Evolutionary conservation across 73 alveolate species (phyloP).

Genomic region (Paramecium primaurelia): DNA sequence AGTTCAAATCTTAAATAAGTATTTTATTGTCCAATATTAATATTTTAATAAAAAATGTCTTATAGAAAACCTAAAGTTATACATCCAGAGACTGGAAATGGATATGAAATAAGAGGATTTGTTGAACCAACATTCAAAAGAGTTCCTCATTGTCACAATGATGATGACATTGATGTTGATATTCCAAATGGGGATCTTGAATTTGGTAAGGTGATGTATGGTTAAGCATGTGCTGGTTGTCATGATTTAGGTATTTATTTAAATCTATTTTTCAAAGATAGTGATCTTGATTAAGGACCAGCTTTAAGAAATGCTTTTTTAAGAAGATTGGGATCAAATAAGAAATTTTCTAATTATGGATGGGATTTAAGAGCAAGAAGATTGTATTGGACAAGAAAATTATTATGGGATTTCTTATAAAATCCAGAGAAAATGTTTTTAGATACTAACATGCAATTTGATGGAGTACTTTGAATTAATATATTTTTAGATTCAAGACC

Average conservation of each 20-base stretch:
- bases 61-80: neutral
- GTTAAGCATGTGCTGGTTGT: slow-evolving; percentile 42
- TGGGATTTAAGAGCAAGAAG: slow-evolving; percentile 43
- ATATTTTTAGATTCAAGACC: slow-evolving; percentile 5
- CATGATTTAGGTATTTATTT: neutral
- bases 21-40: neutral
- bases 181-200: slow-evolving; percentile 43
- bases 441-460: slow-evolving; percentile 44
- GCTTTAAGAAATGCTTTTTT: neutral
- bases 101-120: slow-evolving; percentile 8
- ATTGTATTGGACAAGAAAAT: slow-evolving; percentile 35
- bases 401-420: slow-evolving; percentile 44
- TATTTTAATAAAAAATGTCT: neutral
- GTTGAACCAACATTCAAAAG: slow-evolving; percentile 6
- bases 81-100: neutral
- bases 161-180: slow-evolving; percentile 13
- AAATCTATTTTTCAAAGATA: neutral
- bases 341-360: slow-evolving; percentile 26
- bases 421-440: slow-evolving; percentile 34
- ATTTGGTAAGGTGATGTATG: neutral
- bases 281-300: slow-evolving; percentile 45
- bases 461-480: neutral
- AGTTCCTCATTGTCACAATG: neutral
- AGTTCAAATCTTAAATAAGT: neutral
- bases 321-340: slow-evolving; percentile 23